Conservation (phyloP, 2,329 filamentous ascomycete genomes). For the Cordyceps farinosa region DNA sequence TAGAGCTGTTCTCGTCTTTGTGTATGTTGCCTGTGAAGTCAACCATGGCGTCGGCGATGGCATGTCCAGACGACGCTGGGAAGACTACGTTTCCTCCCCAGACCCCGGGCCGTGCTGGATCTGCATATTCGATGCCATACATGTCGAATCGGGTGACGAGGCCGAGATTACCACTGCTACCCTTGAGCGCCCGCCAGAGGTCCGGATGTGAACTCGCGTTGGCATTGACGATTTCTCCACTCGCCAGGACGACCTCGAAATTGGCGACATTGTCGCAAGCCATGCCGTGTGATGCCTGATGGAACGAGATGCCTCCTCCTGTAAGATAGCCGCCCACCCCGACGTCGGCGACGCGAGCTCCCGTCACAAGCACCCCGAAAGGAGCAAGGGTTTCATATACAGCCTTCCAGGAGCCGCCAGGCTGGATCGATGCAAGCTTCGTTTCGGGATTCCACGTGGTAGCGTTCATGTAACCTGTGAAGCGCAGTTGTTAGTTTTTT, state of each 20-base stretch:
- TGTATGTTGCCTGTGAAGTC: conserved; percentile 31
- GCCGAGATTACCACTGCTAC: conserved; percentile 44
- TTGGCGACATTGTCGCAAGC: conserved; percentile 41
- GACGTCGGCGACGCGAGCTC: conserved; percentile 35
- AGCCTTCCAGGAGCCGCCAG: conserved; percentile 36
- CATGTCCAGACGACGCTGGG: neutral
- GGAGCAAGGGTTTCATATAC: conserved; percentile 36
- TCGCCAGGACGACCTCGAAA: conserved; percentile 42
- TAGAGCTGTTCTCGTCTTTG: conserved; percentile 32
- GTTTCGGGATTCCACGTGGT: conserved; percentile 29
- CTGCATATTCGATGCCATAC: conserved; percentile 29
- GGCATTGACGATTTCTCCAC: conserved; percentile 40
- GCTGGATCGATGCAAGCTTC: conserved; percentile 31
- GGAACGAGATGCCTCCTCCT: conserved; percentile 37
- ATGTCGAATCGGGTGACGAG: conserved; percentile 34
- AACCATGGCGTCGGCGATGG: conserved; percentile 30
- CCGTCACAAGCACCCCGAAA: conserved; percentile 31
- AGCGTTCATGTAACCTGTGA: conserved; percentile 25
- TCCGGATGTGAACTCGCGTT: conserved; percentile 37
- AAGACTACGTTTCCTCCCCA: conserved; percentile 24
- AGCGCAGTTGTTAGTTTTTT: neutral
- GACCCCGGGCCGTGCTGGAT: conserved; percentile 26
- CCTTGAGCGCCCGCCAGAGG: conserved; percentile 45
- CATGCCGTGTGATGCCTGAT: conserved; percentile 33
- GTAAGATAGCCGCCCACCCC: conserved; percentile 34